These are phyloP conservation scores for Massarina eburnea DNA, from an alignment of 2,329 filamentous ascomycete genomes.

Conservation along the genomic window DNA sequence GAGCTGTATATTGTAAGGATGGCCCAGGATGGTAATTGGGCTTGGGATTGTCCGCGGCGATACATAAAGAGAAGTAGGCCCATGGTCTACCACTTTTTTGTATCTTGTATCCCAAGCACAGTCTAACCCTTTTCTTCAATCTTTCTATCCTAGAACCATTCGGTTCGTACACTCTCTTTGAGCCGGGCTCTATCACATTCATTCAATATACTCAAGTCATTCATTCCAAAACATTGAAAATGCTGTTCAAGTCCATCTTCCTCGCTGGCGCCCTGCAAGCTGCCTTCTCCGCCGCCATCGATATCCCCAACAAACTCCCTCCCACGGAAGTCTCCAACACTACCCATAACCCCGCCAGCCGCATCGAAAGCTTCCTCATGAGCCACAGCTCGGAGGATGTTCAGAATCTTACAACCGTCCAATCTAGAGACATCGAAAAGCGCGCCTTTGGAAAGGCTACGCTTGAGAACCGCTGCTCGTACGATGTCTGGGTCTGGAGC, in stretches of 20 bases:
- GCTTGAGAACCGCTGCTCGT: conserved; percentile 26
- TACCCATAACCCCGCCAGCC: not conserved
- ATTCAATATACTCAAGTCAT: not conserved
- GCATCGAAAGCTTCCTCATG: not conserved
- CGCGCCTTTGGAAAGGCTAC: conserved; percentile 18
- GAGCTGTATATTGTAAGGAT: too few relatives aligned
- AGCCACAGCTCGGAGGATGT: not conserved
- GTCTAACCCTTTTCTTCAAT: too few relatives aligned
- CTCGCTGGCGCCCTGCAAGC: conserved; percentile 19
- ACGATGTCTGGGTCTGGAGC: conserved; percentile 31
- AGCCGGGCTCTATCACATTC: not conserved
- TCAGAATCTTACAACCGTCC: not conserved
- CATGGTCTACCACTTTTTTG: too few relatives aligned
- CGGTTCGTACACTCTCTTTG: conserved; percentile 1
- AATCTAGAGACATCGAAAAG: not conserved
- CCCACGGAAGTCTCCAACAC: not conserved
- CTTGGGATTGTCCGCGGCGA: too few relatives aligned
- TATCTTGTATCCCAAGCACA: too few relatives aligned
- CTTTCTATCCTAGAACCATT: not conserved
- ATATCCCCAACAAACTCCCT: not conserved
- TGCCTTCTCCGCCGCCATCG: conserved; percentile 17
- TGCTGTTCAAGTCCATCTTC: conserved; percentile 22
- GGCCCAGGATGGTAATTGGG: too few relatives aligned
- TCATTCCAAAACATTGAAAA: conserved; percentile 4
- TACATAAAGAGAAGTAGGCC: too few relatives aligned